Evolutionary conservation across 768 basidiomycete species (phyloP), one percentile per base, ranked within the genome.

Genomic region (Vararia minispora): DNA sequence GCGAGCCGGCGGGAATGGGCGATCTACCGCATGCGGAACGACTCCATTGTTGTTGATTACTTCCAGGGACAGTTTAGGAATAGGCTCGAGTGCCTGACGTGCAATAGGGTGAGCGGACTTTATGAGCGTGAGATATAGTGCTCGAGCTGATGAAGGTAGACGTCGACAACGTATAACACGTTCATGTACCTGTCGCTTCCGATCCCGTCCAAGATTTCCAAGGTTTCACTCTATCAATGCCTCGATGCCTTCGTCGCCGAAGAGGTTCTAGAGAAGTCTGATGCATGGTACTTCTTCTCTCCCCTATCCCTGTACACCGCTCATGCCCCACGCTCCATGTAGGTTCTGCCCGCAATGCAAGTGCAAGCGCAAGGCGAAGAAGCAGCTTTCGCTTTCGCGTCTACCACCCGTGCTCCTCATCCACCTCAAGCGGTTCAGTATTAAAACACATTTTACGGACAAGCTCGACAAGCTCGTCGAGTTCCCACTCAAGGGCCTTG

Each of bases 51-150:
- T 37, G 95, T 98, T 21, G 92, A 97, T 59, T 86, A 82, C 54
- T 97, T 99, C 66, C 94, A 98, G 61, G 94, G 94, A 9, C 95
- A 98, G 58, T 97, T 95, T 58, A 68, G 88, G 46, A 97, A 83
- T 61, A 70, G 79, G 38, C 58, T 99, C 60, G 74, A 86, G 51
- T 99, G 94, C 58, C 54, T 90, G 54, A 94, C 84, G 4, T 99
- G 94, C 55, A 68, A 77, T 45, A 86, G 87, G 59, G 92, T 91
- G 44, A 28, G 69, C 53, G 13, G 11, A 43, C 62, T 58, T 26
- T 14, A n/a, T 12, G 22, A 7, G 8, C 14, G 16, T 28, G 28
- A 24, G 26, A 37, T 34, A 29, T 29, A 39, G 32, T 35, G 33
- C 36, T 21, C 31, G 12, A n/a, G 17, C 42, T 54, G 28, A 55